Base-by-base conservation (phyloP, 75 land plant genomes). In the Cupressus sempervirens region DNA sequence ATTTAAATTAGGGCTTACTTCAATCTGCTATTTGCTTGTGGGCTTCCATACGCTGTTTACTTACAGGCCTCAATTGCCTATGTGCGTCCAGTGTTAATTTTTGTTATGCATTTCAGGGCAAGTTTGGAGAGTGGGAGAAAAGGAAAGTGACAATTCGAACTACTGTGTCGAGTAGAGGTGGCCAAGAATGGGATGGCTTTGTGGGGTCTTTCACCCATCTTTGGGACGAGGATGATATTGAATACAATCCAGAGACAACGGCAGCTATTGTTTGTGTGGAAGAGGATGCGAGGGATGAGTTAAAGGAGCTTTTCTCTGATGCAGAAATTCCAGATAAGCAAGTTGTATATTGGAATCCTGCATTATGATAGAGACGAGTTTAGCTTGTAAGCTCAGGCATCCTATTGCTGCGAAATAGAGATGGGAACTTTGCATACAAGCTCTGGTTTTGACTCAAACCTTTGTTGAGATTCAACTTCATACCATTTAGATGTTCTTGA, bases 161-260 rank as follows among this genome's bases (percentile, higher is more conserved):
- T 29, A 75, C 87, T 16, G 91, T 90, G n/a, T 87, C 76, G 7
- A 81, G 40, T 12, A 53, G 48, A 30, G 23, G 50, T 2, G 87
- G 80, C 4, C 75, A 88, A 77, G 76, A 83, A 0, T 90, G 91
- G 91, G 84, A 86, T 35, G 90, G 91, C 20, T 54, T 76, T 73
- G 90, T 90, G 73, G 91, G 91, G 0, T 88, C 91, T 26, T 86
- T 90, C 36, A 85, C 73, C 2, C 13, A 62, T 9, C 53, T 90
- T 13, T 90, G 91, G 87, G 91, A 90, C 74, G 91, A 85, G 14
- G 91, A 90, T 86, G 91, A 90, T 68, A 48, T 90, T 26, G 91
- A 90, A 52, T 88, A 90, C 72, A 87, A 90, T 82, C 91, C 91
- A 16, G n/a, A 54, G 23, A 88, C 90, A 23, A 90, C 90, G 34